These are phyloP conservation scores for Rhododendron williamsianum DNA, from an alignment of 148 eudicot genomes.

Conservation along the genomic window DNA sequence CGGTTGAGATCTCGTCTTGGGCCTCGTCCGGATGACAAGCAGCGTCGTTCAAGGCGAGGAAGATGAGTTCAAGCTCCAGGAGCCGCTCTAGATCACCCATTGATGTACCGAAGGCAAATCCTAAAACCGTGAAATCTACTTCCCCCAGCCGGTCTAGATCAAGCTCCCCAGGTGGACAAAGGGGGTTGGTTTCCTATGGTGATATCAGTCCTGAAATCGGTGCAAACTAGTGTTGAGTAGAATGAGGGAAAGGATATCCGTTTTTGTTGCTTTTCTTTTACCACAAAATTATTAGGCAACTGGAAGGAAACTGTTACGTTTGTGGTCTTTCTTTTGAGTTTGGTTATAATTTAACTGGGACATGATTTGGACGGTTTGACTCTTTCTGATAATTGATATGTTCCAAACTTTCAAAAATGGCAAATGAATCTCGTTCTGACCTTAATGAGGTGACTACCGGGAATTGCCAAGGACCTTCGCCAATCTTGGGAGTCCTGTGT, in stretches of 20 bases:
- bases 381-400: background rate
- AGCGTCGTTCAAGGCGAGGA: constrained; percentile 31
- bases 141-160: constrained; percentile 55
- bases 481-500: background rate
- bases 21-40: constrained; percentile 34
- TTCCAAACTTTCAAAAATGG: background rate
- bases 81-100: constrained; percentile 57
- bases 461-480: background rate
- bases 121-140: constrained; percentile 28
- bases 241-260: background rate
- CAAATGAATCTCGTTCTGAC: background rate
- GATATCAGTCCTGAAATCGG: constrained; percentile 67
- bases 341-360: background rate
- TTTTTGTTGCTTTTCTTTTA: background rate
- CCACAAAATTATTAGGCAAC: background rate
- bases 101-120: constrained; percentile 21
- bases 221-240: constrained; percentile 23
- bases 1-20: constrained; percentile 79
- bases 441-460: background rate
- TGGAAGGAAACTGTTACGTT: background rate
- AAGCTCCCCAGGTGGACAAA: constrained; percentile 58
- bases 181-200: constrained; percentile 86
- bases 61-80: constrained; percentile 51
- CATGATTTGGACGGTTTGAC: background rate
- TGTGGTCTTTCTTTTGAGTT: background rate